A percentile compares a stretch with the other conserved stretches of the same genome.
These are phyloP conservation scores for Ambrosiella beaveri DNA, from an alignment of 2,329 filamentous ascomycete species.

Conservation along the genomic window DNA sequence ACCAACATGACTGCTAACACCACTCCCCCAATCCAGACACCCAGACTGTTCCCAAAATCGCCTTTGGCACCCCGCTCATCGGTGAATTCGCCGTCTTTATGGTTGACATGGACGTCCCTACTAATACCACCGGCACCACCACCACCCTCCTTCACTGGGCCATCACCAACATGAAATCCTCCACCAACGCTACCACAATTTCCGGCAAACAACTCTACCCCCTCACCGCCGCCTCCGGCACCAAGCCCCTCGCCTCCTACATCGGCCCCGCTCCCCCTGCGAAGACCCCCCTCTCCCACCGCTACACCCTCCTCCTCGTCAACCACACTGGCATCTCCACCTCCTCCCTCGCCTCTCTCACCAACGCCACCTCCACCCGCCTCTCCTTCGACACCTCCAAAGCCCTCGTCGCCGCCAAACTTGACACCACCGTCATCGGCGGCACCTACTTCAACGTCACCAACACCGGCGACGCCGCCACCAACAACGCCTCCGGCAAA, in stretches of 20 bases:
- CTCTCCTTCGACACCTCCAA: slow-evolving; percentile 20
- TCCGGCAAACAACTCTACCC: slow-evolving; percentile 19
- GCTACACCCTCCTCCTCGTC: slow-evolving; percentile 25
- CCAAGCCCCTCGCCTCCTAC: slow-evolving; percentile 19
- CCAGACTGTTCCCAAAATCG: slow-evolving; percentile 21
- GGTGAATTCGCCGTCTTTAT: slow-evolving; percentile 26
- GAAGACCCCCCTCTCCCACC: slow-evolving; percentile 22
- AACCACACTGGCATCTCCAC: slow-evolving; percentile 20
- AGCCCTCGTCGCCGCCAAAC: slow-evolving; percentile 19
- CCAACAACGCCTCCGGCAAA: neutral
- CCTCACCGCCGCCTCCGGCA: slow-evolving; percentile 16
- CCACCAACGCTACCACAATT: slow-evolving; percentile 13
- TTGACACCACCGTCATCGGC: slow-evolving; percentile 20
- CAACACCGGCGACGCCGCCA: slow-evolving; percentile 16
- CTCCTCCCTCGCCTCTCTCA: slow-evolving; percentile 17
- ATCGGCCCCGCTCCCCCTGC: slow-evolving; percentile 24
- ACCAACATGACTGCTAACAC: neutral
- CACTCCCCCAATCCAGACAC: slow-evolving; percentile 17
- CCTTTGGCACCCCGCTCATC: slow-evolving; percentile 21
- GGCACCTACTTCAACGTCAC: slow-evolving; percentile 25
- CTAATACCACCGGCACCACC: slow-evolving; percentile 17
- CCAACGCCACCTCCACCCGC: slow-evolving; percentile 18
- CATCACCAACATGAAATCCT: slow-evolving; percentile 23
- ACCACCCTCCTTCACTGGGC: slow-evolving; percentile 32
- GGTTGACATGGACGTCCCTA: slow-evolving; percentile 31